Percentiles rank a stretch among this genome's conserved stretches.
Evolutionary conservation across 1,284 basidiomycete species (phyloP).

Genomic region (Exsudoporus floridanus): DNA sequence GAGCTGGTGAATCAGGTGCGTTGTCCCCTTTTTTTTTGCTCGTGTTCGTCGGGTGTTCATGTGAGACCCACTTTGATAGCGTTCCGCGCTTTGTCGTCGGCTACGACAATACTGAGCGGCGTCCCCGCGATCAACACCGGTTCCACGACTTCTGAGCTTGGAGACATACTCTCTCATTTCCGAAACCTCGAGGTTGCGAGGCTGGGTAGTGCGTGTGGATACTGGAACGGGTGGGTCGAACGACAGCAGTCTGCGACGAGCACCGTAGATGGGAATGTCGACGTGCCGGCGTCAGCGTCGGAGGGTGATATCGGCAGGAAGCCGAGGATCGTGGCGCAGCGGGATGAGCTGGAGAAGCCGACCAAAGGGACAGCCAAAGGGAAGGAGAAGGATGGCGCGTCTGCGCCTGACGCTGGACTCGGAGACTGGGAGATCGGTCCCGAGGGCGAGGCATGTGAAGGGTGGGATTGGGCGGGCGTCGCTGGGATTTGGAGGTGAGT

Average conservation of each 20-base stretch:
- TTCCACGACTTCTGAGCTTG: conserved; percentile 5
- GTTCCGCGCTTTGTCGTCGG: background rate
- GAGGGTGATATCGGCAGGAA: conserved; percentile 3
- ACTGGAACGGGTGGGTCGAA: conserved; percentile 36
- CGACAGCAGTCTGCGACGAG: background rate
- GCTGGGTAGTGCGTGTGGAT: conserved; percentile 46
- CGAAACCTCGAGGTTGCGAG: conserved; percentile 45
- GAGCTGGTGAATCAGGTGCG: conserved; percentile 4
- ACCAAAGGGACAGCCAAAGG: conserved; percentile 7
- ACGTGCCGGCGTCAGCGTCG: background rate
- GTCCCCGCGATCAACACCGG: background rate
- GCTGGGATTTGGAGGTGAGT: conserved; percentile 53
- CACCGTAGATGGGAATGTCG: background rate
- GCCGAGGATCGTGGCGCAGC: conserved; percentile 13
- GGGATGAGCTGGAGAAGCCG: conserved; percentile 14
- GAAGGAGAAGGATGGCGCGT: background rate
- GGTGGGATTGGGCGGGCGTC: conserved; percentile 62
- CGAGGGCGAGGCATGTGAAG: conserved; percentile 33
- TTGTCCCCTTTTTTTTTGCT: background rate
- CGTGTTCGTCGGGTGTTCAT: background rate
- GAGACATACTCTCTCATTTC: conserved; percentile 38
- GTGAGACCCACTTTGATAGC: background rate
- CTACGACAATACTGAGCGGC: background rate
- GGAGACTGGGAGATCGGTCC: conserved; percentile 18
- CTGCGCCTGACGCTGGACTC: background rate